phyloP scores from a whole-genome alignment of 768 basidiomycete genomes.

The Lyophyllum atratum region DNA sequence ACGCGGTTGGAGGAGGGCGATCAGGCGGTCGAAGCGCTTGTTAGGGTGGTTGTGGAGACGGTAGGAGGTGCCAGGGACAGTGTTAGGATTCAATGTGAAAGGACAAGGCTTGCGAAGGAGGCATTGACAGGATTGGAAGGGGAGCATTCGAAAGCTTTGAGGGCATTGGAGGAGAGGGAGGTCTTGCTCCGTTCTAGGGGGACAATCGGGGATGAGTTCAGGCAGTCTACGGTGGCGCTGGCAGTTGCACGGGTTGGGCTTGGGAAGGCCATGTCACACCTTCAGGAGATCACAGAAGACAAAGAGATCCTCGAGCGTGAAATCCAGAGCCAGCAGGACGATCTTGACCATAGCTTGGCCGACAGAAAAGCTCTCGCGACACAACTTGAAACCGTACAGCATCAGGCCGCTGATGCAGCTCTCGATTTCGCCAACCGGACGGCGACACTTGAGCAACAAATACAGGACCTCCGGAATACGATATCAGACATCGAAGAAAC shows the following conservation, averaged over 20 bases:
- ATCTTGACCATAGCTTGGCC: constrained; percentile 6
- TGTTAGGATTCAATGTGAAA: constrained; percentile 11
- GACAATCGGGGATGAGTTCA: constrained; percentile 13
- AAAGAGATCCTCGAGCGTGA: constrained; percentile 11
- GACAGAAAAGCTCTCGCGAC: constrained; percentile 4
- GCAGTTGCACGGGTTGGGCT: constrained; percentile 22
- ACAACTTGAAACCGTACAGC: constrained; percentile 14
- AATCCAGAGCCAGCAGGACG: background rate
- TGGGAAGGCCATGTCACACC: constrained; percentile 2
- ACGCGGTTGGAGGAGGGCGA: constrained; percentile 30
- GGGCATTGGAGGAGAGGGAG: constrained; percentile 6
- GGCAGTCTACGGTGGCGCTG: constrained; percentile 25
- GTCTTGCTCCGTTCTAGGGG: background rate
- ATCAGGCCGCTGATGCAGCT: constrained; percentile 13
- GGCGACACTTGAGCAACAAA: constrained; percentile 22
- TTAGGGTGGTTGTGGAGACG: constrained; percentile 40
- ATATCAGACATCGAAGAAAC: constrained; percentile 17
- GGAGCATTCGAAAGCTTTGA: constrained; percentile 7
- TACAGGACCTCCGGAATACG: constrained; percentile 20
- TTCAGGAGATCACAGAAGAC: constrained; percentile 2
- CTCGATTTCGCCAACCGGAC: constrained; percentile 18
- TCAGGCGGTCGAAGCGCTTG: constrained; percentile 35
- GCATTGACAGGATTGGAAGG: constrained; percentile 10
- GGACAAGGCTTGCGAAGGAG: constrained; percentile 3
- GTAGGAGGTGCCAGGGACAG: constrained; percentile 31